These are phyloP conservation scores for Magnaporthiopsis poae DNA, from an alignment of 2,329 filamentous ascomycete species.

Conservation along the genomic window DNA sequence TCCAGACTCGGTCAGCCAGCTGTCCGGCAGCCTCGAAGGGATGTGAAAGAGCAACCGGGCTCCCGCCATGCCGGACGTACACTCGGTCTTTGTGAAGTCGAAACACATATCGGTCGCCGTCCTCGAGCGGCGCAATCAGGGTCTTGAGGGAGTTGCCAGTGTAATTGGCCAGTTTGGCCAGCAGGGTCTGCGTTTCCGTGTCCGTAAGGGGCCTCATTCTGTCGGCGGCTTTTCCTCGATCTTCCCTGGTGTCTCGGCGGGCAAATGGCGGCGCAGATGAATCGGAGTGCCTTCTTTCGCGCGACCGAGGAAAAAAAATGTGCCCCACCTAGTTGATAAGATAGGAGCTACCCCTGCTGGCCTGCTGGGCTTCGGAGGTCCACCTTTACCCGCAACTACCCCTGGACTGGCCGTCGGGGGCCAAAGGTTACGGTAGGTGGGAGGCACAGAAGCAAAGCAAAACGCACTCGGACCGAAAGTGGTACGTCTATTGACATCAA, in stretches of 20 bases:
- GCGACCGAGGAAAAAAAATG: slow-evolving; percentile 4
- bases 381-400: neutral
- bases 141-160: slow-evolving; percentile 77
- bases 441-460: neutral
- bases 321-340: slow-evolving; percentile 7
- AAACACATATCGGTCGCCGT: slow-evolving; percentile 74
- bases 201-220: slow-evolving; percentile 19
- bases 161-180: slow-evolving; percentile 89
- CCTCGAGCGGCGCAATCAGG: slow-evolving; percentile 64
- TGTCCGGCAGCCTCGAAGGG: neutral
- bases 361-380: no score
- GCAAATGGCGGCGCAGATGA: neutral
- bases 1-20: neutral
- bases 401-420: neutral
- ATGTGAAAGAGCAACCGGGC: neutral
- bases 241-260: neutral
- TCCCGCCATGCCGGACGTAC: slow-evolving; percentile 7
- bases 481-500: neutral
- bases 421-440: neutral
- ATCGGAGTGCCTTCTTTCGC: neutral
- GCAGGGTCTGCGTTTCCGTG: slow-evolving; percentile 48
- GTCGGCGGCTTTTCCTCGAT: neutral
- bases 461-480: neutral
- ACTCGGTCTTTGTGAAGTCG: slow-evolving; percentile 53
- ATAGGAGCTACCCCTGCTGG: neutral